phyloP scores from a whole-genome alignment of 208 protist species.

The Spongospora subterranea region DNA sequence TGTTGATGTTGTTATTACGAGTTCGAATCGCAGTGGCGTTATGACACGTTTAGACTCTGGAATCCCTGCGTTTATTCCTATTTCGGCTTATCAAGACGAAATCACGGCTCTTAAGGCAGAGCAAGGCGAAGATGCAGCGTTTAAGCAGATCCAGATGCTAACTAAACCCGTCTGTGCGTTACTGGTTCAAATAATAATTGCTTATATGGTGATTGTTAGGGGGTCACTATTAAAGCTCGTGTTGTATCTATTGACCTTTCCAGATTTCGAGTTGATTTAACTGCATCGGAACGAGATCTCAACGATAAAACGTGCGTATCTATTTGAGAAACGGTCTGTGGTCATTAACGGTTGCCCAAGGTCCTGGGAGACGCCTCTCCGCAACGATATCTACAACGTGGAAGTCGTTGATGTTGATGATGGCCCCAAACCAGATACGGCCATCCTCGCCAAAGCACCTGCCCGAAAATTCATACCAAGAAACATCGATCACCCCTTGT shows the following conservation, averaged over 20 bases:
- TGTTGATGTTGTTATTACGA: slow-evolving; percentile 17
- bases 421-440: too few relatives aligned
- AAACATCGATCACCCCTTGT: slow-evolving; percentile 55
- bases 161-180: not conserved
- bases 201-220: not conserved
- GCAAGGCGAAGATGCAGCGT: not conserved
- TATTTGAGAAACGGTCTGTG: not conserved
- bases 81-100: not conserved
- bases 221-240: not conserved
- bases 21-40: not conserved
- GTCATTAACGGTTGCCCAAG: not conserved
- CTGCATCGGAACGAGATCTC: slow-evolving; percentile 4
- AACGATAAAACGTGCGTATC: not conserved
- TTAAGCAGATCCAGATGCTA: not conserved
- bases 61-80: not conserved
- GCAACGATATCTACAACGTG: not conserved
- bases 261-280: not conserved
- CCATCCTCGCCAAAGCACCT: not conserved
- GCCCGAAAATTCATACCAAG: slow-evolving; percentile 19
- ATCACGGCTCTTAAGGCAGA: not conserved
- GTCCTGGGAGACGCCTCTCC: not conserved
- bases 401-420: not conserved
- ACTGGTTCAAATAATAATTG: not conserved
- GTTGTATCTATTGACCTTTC: not conserved
- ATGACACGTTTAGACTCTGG: not conserved